Evolutionary conservation across 257 asterid genomes (phyloP).

Genomic region (Handroanthus guayacan): DNA sequence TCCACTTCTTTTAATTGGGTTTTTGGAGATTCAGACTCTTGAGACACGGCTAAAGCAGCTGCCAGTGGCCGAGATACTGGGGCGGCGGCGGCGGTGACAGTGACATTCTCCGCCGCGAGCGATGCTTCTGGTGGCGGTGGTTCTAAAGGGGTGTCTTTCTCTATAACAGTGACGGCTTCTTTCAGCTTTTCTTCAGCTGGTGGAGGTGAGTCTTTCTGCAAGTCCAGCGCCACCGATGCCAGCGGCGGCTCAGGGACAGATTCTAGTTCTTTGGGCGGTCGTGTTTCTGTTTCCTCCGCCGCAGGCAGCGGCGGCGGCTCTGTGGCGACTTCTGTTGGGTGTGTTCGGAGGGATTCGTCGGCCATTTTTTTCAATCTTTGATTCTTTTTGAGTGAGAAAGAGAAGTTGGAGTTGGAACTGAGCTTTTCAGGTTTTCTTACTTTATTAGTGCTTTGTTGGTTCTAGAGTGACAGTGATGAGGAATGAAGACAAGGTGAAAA

Average conservation of each 20-base stretch:
- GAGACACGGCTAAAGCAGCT: slow-evolving; percentile 43
- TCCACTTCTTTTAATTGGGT: slow-evolving; percentile 35
- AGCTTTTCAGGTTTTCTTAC: neutral
- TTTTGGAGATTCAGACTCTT: slow-evolving; percentile 44
- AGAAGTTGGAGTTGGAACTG: neutral
- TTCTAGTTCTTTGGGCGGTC: slow-evolving; percentile 32
- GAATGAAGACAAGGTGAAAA: slow-evolving; percentile 22
- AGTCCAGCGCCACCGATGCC: slow-evolving; percentile 56
- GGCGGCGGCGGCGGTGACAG: slow-evolving; percentile 43
- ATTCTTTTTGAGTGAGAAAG: neutral
- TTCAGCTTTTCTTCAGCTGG: slow-evolving; percentile 42
- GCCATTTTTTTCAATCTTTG: slow-evolving; percentile 47
- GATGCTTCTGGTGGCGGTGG: slow-evolving; percentile 43
- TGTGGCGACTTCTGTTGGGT: slow-evolving; percentile 33
- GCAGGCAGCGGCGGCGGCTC: slow-evolving; percentile 44
- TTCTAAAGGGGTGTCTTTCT: slow-evolving; percentile 55
- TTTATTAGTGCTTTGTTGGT: neutral
- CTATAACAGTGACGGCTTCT: slow-evolving; percentile 50
- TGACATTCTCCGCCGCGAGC: slow-evolving; percentile 47
- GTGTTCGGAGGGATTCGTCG: slow-evolving; percentile 47
- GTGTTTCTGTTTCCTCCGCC: slow-evolving; percentile 35
- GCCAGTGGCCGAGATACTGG: slow-evolving; percentile 46
- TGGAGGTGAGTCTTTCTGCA: slow-evolving; percentile 30
- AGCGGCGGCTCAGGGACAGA: slow-evolving; percentile 55
- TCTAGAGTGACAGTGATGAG: neutral